Base-by-base conservation (phyloP, 495 filamentous ascomycete genomes). In the Parathielavia appendiculata region DNA sequence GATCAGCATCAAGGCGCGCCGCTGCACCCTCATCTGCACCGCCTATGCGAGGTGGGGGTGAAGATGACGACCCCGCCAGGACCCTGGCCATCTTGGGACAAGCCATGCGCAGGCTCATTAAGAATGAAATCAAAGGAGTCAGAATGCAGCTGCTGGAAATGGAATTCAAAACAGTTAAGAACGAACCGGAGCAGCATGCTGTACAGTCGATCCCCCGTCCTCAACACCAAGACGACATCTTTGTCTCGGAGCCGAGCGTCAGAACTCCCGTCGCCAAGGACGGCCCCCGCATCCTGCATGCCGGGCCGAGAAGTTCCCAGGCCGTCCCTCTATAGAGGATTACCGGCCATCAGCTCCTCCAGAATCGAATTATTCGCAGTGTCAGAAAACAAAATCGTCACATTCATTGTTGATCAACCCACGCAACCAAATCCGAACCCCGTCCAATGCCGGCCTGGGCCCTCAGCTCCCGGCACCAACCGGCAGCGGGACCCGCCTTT, bases 371-470 rank as follows among this genome's bases (percentile, higher is more conserved):
- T 10, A 30, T 30, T 3, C 6, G 3, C 26, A 30, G 26, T 3
- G 26, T 6, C 26, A 30, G 6, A 6, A 30, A 30, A 30, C 3
- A 30, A 30, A 30, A 30, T 30, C 3, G 6, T 30, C 26, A 30
- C 26, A 30, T 30, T 30, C 26, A 30, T 30, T 6, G 26, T 30
- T 30, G 26, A 3, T 22, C 19, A 6, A 19, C 38, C 39, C 16
- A 22, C 12, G 3, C 14, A 14, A 16, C 50, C 45, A 34, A 20
- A 19, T 13, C 45, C 23, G 14, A 13, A 34, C 8, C 12, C 3
- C n/a, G 6, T 38, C 43, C 44, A 40, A 64, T 65, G 60, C 54
- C 57, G 36, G 23, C 57, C 36, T 65, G 58, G 60, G 48, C 52
- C 16, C 41, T 22, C 36, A 8, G 54, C 44, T 51, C 47, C 19